These are phyloP conservation scores for Tylopilus rubrobrunneus DNA, from an alignment of 768 basidiomycete genomes.

Conservation along the genomic window DNA sequence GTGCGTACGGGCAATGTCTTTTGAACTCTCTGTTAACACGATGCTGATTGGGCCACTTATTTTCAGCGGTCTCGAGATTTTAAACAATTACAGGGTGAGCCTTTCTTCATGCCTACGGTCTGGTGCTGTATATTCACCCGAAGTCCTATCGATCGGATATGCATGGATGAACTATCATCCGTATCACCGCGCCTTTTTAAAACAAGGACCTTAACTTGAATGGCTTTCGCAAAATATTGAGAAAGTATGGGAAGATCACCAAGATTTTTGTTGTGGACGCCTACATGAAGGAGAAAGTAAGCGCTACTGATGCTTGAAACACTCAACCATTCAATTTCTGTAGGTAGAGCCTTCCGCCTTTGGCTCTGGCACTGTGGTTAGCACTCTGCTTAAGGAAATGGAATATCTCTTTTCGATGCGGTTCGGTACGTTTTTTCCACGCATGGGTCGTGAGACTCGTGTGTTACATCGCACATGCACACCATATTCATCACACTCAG, in stretches of 20 bases:
- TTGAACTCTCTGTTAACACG: background rate
- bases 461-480: background rate
- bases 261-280: conserved; percentile 66
- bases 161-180: background rate
- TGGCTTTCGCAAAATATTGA: conserved; percentile 83
- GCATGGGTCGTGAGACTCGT: background rate
- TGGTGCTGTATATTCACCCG: background rate
- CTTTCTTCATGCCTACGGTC: background rate
- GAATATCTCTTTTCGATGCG: conserved; percentile 72
- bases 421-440: conserved; percentile 57
- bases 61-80: conserved; percentile 67
- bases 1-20: conserved; percentile 31
- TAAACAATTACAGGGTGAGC: conserved; percentile 85
- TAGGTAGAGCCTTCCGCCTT: conserved; percentile 70
- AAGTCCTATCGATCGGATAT: background rate
- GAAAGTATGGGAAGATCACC: conserved; percentile 82
- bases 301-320: background rate
- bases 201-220: conserved; percentile 77
- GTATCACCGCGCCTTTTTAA: background rate
- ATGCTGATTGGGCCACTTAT: conserved; percentile 10
- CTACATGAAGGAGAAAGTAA: conserved; percentile 79
- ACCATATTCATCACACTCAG: conserved; percentile 21
- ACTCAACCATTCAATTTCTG: background rate
- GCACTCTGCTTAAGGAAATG: conserved; percentile 66
- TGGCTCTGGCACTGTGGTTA: conserved; percentile 56